These are phyloP conservation scores for Lepidium aucheri DNA, from an alignment of 345 rosid species.

Conservation along the genomic window DNA sequence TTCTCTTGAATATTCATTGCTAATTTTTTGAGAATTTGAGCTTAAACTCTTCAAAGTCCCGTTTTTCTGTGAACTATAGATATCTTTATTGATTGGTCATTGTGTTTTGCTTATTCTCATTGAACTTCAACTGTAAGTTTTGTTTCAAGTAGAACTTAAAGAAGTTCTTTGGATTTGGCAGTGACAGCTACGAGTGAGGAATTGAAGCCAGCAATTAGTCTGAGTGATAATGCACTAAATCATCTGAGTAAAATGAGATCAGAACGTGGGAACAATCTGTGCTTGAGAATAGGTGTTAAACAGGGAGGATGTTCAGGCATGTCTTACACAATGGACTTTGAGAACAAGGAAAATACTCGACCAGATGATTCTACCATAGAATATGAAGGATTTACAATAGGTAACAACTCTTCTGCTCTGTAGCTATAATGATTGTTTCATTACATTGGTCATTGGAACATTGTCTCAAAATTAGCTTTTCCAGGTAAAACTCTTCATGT, in stretches of 20 bases:
- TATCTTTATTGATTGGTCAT: neutral
- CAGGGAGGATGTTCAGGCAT: slow-evolving; percentile 98
- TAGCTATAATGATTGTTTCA: neutral
- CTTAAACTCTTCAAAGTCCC: neutral
- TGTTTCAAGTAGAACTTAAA: neutral
- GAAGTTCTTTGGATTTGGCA: slow-evolving; percentile 6
- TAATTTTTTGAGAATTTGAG: neutral
- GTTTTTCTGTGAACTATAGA: neutral
- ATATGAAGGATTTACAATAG: slow-evolving; percentile 67
- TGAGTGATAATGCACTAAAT: slow-evolving; percentile 70
- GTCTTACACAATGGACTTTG: slow-evolving; percentile 96
- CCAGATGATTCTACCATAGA: slow-evolving; percentile 79
- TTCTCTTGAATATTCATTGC: neutral
- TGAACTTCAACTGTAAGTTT: neutral
- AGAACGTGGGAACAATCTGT: slow-evolving; percentile 55
- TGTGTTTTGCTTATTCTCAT: neutral
- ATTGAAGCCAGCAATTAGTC: slow-evolving; percentile 57
- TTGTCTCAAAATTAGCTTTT: neutral
- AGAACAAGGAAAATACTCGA: slow-evolving; percentile 49
- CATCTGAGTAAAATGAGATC: slow-evolving; percentile 77
- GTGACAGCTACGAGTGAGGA: slow-evolving; percentile 46
- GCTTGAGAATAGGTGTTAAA: slow-evolving; percentile 37
- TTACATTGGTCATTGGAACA: neutral
- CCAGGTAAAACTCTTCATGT: too few relatives aligned
- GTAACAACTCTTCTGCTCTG: slow-evolving; percentile 27